Base-by-base conservation (phyloP, 2,329 filamentous ascomycete species). In the Mycosphaerelloides madeirae region DNA sequence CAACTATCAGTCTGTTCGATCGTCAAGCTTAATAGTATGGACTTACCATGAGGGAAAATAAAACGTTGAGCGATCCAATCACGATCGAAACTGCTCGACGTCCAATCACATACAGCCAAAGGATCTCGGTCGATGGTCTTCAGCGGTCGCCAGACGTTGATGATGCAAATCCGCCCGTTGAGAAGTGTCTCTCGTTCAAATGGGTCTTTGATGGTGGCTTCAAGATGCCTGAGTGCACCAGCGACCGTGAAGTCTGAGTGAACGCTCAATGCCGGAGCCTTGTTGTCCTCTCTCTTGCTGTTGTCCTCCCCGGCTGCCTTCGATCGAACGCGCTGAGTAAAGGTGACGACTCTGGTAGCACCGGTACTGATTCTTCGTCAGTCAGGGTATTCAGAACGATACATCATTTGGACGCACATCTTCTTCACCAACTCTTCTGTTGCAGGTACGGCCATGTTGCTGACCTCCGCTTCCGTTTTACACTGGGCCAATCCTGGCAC, bases 401-500 rank as follows among this genome's bases (percentile, higher is more conserved):
- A 16, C 15, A 3, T 8, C 13, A 19, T 33, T 20, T 9, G 11
- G 14, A 43, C 31, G 29, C n/a, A 40, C 43, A 39, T 11, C 7
- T 35, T 45, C 3, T 12, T 11, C 7, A 45, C 43, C 6, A 45
- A 20, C 6, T 39, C 36, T 18, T 45, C 29, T 3, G 43, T 45
- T 6, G 36, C 36, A 11, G 36, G 43, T 6, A 35, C 11, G 19
- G 36, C 1, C 3, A 45, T 3, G 3, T 48, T 22, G 13, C 31
- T 43, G 15, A 58, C 52, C 11, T 49, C 41, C 12, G 44, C 40
- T 35, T 57, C 50, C 11, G 49, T 48, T 16, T 28, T 32, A 48
- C 55, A 58, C 15, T 51, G 34, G 29, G 40, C 29, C 31, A 57
- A 22, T 3, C 13, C 29, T 8, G 28, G n/a, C 3, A 54, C 6